Conservation (phyloP, 345 rosid species). For the Eucalyptus polyanthemos region DNA sequence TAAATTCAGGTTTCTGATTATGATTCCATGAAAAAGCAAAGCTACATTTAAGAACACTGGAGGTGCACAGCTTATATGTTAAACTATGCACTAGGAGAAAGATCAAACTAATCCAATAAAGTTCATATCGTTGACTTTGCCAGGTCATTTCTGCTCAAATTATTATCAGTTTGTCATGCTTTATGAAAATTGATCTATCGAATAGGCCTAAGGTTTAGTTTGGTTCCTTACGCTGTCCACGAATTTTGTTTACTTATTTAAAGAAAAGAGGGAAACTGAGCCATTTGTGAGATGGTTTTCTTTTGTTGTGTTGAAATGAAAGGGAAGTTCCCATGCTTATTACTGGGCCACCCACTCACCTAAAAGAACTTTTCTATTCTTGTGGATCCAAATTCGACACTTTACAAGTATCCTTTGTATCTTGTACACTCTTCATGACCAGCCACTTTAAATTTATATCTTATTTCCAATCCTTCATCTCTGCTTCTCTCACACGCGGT, state of each 20-base stretch:
- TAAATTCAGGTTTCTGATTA: neutral
- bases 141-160: neutral
- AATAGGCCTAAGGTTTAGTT: neutral
- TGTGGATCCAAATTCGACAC: neutral
- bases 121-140: neutral
- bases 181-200: neutral
- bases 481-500: neutral
- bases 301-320: neutral
- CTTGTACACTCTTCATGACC: neutral
- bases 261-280: neutral
- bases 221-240: neutral
- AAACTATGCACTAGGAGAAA: neutral
- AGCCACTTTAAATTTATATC: neutral
- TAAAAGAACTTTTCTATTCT: neutral
- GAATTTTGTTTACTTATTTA: neutral
- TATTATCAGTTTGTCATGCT: neutral
- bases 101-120: neutral
- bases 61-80: neutral
- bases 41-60: neutral
- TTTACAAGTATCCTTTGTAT: neutral
- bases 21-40: neutral
- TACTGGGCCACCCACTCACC: neutral
- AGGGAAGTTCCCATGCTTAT: neutral
- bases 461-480: neutral
- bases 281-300: neutral